Percentiles rank a stretch among this genome's conserved stretches.
phyloP scores from a whole-genome alignment of 2,329 filamentous ascomycete genomes.

The Colletotrichum spinosum region DNA sequence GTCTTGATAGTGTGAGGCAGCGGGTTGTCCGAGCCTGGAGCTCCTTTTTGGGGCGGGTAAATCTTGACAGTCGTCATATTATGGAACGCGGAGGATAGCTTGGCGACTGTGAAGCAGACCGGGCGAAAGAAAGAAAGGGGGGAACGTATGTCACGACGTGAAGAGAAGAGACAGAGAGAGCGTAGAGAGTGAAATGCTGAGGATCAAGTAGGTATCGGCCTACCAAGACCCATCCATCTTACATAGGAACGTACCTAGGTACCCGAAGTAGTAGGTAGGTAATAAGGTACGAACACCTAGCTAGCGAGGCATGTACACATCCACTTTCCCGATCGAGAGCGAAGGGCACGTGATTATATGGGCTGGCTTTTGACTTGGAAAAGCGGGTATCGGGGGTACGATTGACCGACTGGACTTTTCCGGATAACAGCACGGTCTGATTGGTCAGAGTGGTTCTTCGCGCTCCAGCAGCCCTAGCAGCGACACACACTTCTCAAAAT shows the following conservation, averaged over 20 bases:
- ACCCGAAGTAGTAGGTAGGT: background rate
- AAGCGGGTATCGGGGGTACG: slow-evolving; percentile 2
- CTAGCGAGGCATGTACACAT: background rate
- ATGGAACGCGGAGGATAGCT: background rate
- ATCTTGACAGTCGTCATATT: slow-evolving; percentile 55
- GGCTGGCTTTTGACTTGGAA: slow-evolving; percentile 5
- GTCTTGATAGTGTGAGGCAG: slow-evolving; percentile 89
- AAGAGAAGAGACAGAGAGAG: no score
- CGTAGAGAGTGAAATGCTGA: no score
- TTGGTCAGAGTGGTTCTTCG: slow-evolving; percentile 45
- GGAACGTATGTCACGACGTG: no score
- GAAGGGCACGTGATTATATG: slow-evolving; percentile 14
- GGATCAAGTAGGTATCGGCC: no score
- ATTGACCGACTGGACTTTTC: slow-evolving; percentile 8
- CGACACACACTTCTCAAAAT: slow-evolving; percentile 53
- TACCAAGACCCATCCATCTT: no score
- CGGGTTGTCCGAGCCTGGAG: slow-evolving; percentile 56
- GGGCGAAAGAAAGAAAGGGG: background rate
- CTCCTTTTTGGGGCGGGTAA: slow-evolving; percentile 48
- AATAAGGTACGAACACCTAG: background rate
- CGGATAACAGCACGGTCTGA: slow-evolving; percentile 36
- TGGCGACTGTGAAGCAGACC: background rate
- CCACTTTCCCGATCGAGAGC: slow-evolving; percentile 11
- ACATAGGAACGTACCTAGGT: no score
- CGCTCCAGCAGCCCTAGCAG: slow-evolving; percentile 50